Evolutionary conservation across 257 asterid species (phyloP), one percentile per base, ranked within the genome.

Genomic region (Schizonepeta tenuifolia): DNA sequence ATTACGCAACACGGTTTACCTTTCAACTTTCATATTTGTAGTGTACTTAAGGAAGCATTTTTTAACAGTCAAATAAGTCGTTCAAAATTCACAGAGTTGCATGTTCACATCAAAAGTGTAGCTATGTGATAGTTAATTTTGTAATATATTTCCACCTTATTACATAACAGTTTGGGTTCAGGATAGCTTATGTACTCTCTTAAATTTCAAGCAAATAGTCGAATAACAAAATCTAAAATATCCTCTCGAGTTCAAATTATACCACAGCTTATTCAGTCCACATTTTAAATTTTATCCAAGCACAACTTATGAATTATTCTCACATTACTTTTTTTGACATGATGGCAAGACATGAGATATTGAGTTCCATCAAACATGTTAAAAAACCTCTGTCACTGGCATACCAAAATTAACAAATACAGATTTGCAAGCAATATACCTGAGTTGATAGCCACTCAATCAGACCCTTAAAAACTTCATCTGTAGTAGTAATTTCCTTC

Each of bases 401-500:
- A 62, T 54, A 44, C 36, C 5, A 67, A 58, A 68, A 60, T 22
- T 40, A 38, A 75, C 20, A 28, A 24, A 58, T 26, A 67, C 18
- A 9, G 55, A 65, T 54, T 14, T 8, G 61, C 11, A 49, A 72
- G 55, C 54, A 79, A 24, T 80, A 71, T 60, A 90, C 98, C 98
- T 93, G 98, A 43, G 86, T 49, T 47, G 96, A 88, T 71, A 93
- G 80, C 97, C 97, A 93, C 66, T 87, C 91, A 61, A 93, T 89
- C 46, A 90, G 88, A 71, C 89, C 92, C 65, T 86, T 87, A 71
- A 90, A 63, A 71, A 93, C 89, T 84, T 90, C 97, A 72, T 82
- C 83, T 46, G 70, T 76, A 9, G 85, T 77, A 73, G 85, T 79
- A 54, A 78, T 43, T 71, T 77, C 87, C 80, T 78, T 81, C 82